Base-by-base conservation (phyloP, 2,329 filamentous ascomycete species). In the Chrysoporthe puriensis region DNA sequence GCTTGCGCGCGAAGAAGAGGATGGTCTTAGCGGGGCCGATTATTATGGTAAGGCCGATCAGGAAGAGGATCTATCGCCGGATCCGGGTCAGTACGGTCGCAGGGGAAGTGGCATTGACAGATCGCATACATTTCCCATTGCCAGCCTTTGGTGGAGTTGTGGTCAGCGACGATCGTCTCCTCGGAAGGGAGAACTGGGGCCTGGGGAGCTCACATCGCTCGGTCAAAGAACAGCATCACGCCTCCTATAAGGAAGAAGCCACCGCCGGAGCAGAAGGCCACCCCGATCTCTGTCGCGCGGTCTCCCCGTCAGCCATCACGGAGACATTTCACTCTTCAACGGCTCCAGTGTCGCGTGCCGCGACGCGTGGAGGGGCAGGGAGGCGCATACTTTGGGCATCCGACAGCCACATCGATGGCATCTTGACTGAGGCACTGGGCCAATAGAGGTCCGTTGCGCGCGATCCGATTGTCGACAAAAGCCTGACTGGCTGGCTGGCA, bases 201-300 rank as follows among this genome's bases (percentile, higher is more conserved):
- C 11, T 32, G 50, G 26, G 7, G 26, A 14, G 59, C 90, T 76
- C 84, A 95, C 93, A 98, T 94, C 76, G 96, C 93, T 72, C 96
- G 89, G 81, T 99, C 96, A 83, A 99, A 99, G 84, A 99, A 98
- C 81, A 99, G 88, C 81, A 99, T 86, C 11, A 99, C 93, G 70
- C 96, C 96, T 76, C 93, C 92, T 77, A 97, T 87, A 67, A 99
- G 88, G 85, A 99, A 99, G 84, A 98, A 90, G 73, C 92, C 93
- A 79, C 95, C 95, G 76, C 94, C 95, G 77, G 93, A 96, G 86
- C 96, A 98, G 85, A 99, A 99, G 78, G 94, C 93, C 71, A 97
- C 94, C 74, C 96, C 96, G 76, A 98, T 91, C 81, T 99, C 96
- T 98, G 76, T 74, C 61, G n/a, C 52, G 52, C 21, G 26, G 54